A percentile compares a stretch with the other conserved stretches of the same genome.
Conservation (phyloP, 352 stramenopile genomes). For the Phytophthora sp. region DNA sequence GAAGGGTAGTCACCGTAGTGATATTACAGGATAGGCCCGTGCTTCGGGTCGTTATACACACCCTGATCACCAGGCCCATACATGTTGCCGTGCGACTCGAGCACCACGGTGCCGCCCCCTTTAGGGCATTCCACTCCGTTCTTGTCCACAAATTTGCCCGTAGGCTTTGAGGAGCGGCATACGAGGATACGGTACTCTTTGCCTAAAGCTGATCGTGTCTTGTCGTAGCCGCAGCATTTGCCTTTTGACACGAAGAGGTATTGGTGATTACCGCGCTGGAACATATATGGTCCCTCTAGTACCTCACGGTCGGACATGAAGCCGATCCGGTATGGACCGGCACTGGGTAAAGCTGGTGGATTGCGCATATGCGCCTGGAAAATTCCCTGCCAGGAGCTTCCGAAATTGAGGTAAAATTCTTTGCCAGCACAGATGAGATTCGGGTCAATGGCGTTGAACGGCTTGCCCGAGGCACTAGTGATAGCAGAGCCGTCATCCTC, state of each 20-base stretch:
- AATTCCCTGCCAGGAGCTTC: conserved; percentile 47
- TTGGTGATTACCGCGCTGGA: conserved; percentile 43
- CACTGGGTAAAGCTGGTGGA: conserved; percentile 24
- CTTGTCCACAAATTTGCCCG: conserved; percentile 45
- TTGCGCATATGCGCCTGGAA: conserved; percentile 31
- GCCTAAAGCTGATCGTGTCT: conserved; percentile 28
- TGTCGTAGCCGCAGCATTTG: conserved; percentile 47
- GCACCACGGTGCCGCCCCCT: conserved; percentile 46
- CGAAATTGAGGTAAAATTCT: conserved; percentile 47
- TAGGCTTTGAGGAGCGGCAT: conserved; percentile 45
- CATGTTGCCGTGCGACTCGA: conserved; percentile 45
- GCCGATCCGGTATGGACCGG: conserved; percentile 24
- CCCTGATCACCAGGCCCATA: conserved; percentile 52
- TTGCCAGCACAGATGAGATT: conserved; percentile 40
- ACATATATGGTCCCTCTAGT: conserved; percentile 46
- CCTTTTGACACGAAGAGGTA: conserved; percentile 61
- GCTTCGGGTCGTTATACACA: conserved; percentile 50
- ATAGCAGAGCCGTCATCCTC: conserved; percentile 44
- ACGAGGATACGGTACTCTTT: conserved; percentile 59
- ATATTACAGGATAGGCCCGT: conserved; percentile 58
- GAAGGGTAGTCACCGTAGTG: conserved; percentile 44
- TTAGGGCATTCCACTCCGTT: conserved; percentile 39
- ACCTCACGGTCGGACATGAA: conserved; percentile 42
- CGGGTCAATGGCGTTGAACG: conserved; percentile 63
- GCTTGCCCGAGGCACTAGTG: conserved; percentile 31